These are phyloP conservation scores for Coccomyxa sp. DNA, from an alignment of 139 green algal genomes.

Conservation along the genomic window DNA sequence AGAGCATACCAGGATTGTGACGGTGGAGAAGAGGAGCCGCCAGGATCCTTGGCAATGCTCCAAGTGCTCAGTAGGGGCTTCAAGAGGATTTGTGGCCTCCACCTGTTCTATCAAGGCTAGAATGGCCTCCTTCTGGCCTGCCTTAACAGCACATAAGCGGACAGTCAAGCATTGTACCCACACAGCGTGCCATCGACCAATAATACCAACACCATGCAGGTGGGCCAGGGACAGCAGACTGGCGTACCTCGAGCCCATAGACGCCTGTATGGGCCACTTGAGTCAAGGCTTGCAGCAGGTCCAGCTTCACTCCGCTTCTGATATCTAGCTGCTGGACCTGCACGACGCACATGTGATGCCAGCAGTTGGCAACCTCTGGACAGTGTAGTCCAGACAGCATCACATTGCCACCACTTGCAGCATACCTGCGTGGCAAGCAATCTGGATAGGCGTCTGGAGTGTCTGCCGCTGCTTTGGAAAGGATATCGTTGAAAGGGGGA, in stretches of 20 bases:
- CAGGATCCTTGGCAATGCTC: slow-evolving; percentile 51
- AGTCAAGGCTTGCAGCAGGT: neutral
- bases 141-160: slow-evolving; percentile 14
- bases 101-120: slow-evolving; percentile 36
- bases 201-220: neutral
- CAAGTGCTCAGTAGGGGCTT: slow-evolving; percentile 35
- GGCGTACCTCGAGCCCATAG: neutral
- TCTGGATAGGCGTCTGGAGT: too few species aligned
- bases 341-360: too few species aligned
- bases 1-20: slow-evolving; percentile 65
- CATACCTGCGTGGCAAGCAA: too few species aligned
- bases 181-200: neutral
- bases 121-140: slow-evolving; percentile 41
- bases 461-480: too few species aligned
- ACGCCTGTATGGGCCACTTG: neutral
- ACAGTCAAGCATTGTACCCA: neutral
- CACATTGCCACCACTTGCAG: too few species aligned
- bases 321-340: neutral
- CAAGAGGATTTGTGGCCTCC: slow-evolving; percentile 40
- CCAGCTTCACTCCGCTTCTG: neutral
- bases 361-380: neutral
- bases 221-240: too few species aligned
- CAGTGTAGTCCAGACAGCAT: too few species aligned
- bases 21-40: slow-evolving; percentile 76
- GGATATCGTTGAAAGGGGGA: too few species aligned